These are phyloP conservation scores for Phytophthora crassamura DNA, from an alignment of 352 stramenopile genomes.

Conservation along the genomic window DNA sequence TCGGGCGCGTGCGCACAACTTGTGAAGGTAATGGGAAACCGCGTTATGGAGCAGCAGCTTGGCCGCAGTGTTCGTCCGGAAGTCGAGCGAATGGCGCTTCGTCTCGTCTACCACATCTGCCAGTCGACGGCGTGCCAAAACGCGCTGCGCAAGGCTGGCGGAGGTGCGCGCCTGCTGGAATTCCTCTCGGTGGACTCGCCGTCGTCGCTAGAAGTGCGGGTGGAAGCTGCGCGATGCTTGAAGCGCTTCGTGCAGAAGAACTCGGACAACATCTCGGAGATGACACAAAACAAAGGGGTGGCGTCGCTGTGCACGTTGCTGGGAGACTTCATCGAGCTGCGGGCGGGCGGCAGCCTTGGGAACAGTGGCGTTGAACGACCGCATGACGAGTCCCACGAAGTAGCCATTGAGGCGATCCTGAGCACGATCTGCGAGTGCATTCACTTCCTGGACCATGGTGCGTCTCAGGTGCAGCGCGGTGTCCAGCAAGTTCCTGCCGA, in stretches of 20 bases:
- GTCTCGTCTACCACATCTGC: slow-evolving; percentile 79
- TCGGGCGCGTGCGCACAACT: slow-evolving; percentile 63
- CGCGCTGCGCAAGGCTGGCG: slow-evolving; percentile 66
- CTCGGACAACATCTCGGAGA: slow-evolving; percentile 70
- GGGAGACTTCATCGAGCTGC: slow-evolving; percentile 63
- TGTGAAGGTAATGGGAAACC: slow-evolving; percentile 69
- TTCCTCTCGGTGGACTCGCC: slow-evolving; percentile 61
- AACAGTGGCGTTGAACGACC: slow-evolving; percentile 23
- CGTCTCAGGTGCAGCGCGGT: slow-evolving; percentile 39
- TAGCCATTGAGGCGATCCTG: slow-evolving; percentile 75
- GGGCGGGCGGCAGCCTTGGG: slow-evolving; percentile 33
- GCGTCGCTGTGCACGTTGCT: slow-evolving; percentile 59
- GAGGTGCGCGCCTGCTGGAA: slow-evolving; percentile 56
- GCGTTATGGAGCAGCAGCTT: slow-evolving; percentile 60
- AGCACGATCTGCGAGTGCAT: slow-evolving; percentile 82
- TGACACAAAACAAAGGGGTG: slow-evolving; percentile 63
- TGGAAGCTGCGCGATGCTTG: slow-evolving; percentile 76
- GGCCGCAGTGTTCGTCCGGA: slow-evolving; percentile 51
- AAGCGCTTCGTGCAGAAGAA: slow-evolving; percentile 82
- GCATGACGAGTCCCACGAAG: slow-evolving; percentile 68
- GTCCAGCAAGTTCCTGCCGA: slow-evolving; percentile 60
- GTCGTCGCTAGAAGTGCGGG: slow-evolving; percentile 56
- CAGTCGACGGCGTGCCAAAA: slow-evolving; percentile 72
- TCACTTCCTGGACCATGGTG: slow-evolving; percentile 54
- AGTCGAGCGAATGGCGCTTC: slow-evolving; percentile 75